Conservation (phyloP, 2,329 filamentous ascomycete genomes). For the Phialocephala subalpina region DNA sequence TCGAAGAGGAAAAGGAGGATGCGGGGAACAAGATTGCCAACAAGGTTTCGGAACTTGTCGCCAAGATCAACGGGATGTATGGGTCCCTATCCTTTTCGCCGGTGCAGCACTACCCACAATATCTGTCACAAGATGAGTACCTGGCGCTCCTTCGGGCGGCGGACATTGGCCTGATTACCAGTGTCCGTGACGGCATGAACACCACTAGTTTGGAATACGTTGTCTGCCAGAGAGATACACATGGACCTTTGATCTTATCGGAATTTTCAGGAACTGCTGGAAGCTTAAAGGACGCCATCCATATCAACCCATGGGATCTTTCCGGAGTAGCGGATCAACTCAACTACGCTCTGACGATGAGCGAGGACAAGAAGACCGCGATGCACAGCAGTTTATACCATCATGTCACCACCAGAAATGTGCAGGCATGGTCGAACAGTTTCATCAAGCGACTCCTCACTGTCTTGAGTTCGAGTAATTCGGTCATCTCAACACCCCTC, state of each 20-base stretch:
- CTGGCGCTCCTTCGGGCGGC: conserved; percentile 91
- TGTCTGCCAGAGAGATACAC: conserved; percentile 85
- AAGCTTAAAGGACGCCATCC: conserved; percentile 84
- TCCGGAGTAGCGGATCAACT: conserved; percentile 85
- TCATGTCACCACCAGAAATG: conserved; percentile 85
- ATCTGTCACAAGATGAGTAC: conserved; percentile 89
- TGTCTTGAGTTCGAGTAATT: conserved; percentile 80
- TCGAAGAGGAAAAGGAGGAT: conserved; percentile 81
- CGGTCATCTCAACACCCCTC: conserved; percentile 79
- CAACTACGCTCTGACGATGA: conserved; percentile 81
- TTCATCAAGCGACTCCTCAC: conserved; percentile 82
- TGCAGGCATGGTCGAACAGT: conserved; percentile 84
- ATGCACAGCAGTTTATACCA: conserved; percentile 81
- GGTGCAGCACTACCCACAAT: conserved; percentile 94
- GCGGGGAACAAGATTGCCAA: conserved; percentile 82
- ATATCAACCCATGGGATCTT: conserved; percentile 97
- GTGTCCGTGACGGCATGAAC: conserved; percentile 97
- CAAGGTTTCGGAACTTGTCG: conserved; percentile 89
- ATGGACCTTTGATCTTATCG: conserved; percentile 90
- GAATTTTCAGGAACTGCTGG: conserved; percentile 96
- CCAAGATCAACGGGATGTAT: conserved; percentile 89
- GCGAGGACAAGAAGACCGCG: conserved; percentile 66
- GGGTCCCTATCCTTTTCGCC: conserved; percentile 90
- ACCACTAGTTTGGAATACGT: conserved; percentile 96
- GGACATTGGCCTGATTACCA: conserved; percentile 93